A percentile compares a stretch with the other conserved stretches of the same genome.
Evolutionary conservation across 2,329 filamentous ascomycete species (phyloP).

Genomic region (Trichophyton schoenleinii): DNA sequence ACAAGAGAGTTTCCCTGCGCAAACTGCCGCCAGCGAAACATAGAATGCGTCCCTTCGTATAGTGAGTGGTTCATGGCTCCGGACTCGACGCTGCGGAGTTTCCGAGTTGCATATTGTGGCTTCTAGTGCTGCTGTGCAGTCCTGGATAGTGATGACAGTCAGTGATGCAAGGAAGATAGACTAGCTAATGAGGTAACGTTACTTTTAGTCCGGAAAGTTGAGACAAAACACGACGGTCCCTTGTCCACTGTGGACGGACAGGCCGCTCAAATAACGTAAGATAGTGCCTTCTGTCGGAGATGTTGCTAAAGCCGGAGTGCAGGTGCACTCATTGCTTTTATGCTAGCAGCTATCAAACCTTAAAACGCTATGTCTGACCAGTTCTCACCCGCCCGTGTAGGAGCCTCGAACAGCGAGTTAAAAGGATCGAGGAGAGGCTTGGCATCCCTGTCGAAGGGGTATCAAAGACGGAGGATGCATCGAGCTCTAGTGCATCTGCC

Average conservation of each 20-base stretch:
- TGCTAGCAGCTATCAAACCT: too few species aligned
- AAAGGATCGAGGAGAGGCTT: conserved; percentile 5
- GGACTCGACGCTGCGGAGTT: not conserved
- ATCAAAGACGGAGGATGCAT: not conserved
- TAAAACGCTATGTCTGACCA: not conserved
- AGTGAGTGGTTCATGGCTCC: not conserved
- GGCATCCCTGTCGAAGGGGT: conserved; percentile 1
- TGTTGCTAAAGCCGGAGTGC: not conserved
- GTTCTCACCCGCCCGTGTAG: not conserved
- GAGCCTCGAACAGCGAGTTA: conserved; percentile 1
- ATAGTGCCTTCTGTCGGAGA: too few species aligned
- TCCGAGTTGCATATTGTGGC: not conserved
- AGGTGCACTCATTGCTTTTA: too few species aligned
- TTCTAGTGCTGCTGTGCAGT: not conserved
- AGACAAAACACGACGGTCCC: not conserved
- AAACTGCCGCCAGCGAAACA: conserved; percentile 25
- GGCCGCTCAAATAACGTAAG: not conserved
- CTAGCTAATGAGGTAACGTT: not conserved
- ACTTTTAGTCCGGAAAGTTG: not conserved
- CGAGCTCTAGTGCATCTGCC: not conserved
- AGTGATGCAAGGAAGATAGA: not conserved
- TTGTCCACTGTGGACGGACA: not conserved
- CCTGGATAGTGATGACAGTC: not conserved
- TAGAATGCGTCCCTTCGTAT: not conserved
- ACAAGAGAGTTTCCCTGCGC: conserved; percentile 41